A percentile compares a stretch with the other conserved stretches of the same genome.
Conservation (phyloP, 331 rosid genomes). For the Telfairia occidentalis region DNA sequence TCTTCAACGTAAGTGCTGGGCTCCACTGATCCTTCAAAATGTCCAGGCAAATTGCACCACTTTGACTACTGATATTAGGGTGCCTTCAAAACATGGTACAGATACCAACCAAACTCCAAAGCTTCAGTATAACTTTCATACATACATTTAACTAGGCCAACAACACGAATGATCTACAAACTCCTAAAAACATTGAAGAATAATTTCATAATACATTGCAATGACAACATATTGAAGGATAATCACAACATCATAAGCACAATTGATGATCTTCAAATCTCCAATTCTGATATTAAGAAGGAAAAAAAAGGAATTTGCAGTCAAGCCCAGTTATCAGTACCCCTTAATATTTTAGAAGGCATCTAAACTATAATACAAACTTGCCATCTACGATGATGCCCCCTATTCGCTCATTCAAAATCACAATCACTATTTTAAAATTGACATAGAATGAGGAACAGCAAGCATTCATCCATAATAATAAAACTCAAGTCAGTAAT, state of each 20-base stretch:
- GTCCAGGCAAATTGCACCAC: slow-evolving; percentile 97
- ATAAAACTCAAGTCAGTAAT: background rate
- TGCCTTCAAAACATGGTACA: slow-evolving; percentile 55
- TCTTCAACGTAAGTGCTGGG: slow-evolving; percentile 96
- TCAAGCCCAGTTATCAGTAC: background rate
- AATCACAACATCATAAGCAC: background rate
- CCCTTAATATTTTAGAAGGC: background rate
- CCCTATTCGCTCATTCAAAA: background rate
- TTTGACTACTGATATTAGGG: slow-evolving; percentile 98
- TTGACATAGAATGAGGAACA: background rate
- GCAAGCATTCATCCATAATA: background rate
- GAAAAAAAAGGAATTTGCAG: background rate
- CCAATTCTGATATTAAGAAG: background rate
- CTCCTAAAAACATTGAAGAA: background rate
- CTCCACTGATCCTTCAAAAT: slow-evolving; percentile 98
- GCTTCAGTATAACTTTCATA: background rate
- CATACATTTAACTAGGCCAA: background rate
- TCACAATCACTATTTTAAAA: background rate
- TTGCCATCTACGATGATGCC: background rate
- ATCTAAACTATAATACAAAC: background rate
- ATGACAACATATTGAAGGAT: background rate
- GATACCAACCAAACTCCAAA: background rate
- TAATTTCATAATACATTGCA: background rate
- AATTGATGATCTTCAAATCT: background rate
- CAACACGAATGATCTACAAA: background rate